Conservation (phyloP, 2,329 filamentous ascomycete genomes). For the Claviceps africana region DNA sequence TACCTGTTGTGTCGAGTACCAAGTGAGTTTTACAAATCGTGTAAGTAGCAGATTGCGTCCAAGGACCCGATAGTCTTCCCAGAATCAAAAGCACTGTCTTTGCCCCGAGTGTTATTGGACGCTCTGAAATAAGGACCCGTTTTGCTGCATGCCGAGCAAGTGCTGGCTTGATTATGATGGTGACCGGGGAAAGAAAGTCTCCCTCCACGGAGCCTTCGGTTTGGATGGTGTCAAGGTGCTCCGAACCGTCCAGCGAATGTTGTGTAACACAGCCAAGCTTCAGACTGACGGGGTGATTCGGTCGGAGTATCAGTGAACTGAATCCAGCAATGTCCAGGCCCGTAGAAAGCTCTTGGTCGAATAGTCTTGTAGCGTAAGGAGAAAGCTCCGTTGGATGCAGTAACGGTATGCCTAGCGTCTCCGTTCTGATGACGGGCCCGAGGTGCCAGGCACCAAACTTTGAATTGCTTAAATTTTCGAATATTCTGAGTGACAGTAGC, state of each 20-base stretch:
- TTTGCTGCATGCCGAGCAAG: conserved; percentile 12
- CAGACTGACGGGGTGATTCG: background rate
- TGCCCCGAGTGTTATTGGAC: background rate
- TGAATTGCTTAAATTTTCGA: background rate
- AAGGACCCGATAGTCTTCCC: background rate
- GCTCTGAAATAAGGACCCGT: background rate
- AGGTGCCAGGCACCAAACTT: background rate
- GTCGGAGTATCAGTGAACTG: background rate
- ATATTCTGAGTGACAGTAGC: background rate
- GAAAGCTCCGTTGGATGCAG: background rate
- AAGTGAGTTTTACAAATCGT: background rate
- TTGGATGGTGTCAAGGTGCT: background rate
- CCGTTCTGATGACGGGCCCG: background rate
- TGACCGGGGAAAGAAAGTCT: background rate
- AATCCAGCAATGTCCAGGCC: background rate
- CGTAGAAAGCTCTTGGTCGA: background rate
- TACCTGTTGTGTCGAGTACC: background rate
- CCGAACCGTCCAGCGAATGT: background rate
- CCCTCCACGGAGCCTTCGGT: background rate
- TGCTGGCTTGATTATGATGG: conserved; percentile 2
- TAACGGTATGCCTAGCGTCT: background rate
- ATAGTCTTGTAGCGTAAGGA: background rate
- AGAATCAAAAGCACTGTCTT: background rate
- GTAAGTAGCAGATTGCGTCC: background rate
- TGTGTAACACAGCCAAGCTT: conserved; percentile 3